Conservation (phyloP, 1,139 yeast genomes). For the Sugiyamaella novakii region DNA sequence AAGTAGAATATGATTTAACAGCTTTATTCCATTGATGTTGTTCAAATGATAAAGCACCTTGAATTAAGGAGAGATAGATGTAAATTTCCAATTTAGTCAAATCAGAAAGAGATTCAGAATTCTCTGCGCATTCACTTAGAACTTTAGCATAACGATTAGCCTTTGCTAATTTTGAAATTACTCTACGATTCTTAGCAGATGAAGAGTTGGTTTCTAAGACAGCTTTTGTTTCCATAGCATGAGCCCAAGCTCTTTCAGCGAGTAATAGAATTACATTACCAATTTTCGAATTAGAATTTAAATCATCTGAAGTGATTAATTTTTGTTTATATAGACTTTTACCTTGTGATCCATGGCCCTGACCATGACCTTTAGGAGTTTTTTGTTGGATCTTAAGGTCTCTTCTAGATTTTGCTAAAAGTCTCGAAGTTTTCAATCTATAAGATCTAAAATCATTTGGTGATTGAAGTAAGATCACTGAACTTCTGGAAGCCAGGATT, state of each 20-base stretch:
- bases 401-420: constrained; percentile 58
- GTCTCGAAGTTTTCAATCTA: constrained; percentile 42
- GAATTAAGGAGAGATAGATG: constrained; percentile 59
- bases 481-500: constrained; percentile 39
- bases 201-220: constrained; percentile 56
- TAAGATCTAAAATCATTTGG: constrained; percentile 42
- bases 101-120: constrained; percentile 37
- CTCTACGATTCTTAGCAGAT: constrained; percentile 45
- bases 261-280: constrained; percentile 55
- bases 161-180: constrained; percentile 68
- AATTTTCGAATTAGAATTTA: constrained; percentile 49
- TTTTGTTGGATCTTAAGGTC: constrained; percentile 57
- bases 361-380: constrained; percentile 46
- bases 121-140: constrained; percentile 48
- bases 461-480: constrained; percentile 46
- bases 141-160: constrained; percentile 53
- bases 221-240: constrained; percentile 65
- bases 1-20: constrained; percentile 56
- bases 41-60: constrained; percentile 61
- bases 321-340: constrained; percentile 42
- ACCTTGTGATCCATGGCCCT: constrained; percentile 43
- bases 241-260: constrained; percentile 70
- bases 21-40: constrained; percentile 62
- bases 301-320: constrained; percentile 49
- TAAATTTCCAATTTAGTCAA: constrained; percentile 53